Conservation (phyloP, 495 filamentous ascomycete genomes). For the Oleoguttula mirabilis region DNA sequence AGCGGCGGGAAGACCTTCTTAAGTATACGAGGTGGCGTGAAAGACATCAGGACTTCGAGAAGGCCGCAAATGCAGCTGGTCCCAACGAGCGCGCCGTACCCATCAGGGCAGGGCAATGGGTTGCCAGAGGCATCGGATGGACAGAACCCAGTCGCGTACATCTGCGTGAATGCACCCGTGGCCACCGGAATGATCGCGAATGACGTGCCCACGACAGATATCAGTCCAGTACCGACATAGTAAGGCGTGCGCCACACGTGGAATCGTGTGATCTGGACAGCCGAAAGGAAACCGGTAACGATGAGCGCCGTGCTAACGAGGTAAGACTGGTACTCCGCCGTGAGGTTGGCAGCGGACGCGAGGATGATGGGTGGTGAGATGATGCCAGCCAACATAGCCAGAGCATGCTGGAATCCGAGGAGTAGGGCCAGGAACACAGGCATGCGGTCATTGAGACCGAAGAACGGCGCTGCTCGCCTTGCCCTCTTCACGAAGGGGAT, state of each 20-base stretch:
- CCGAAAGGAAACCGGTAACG: constrained; percentile 67
- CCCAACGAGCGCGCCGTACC: constrained; percentile 74
- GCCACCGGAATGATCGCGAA: constrained; percentile 84
- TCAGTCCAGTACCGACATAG: constrained; percentile 75
- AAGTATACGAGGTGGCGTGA: constrained; percentile 56
- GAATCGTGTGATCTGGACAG: constrained; percentile 75
- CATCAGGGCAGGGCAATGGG: constrained; percentile 66
- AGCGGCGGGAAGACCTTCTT: constrained; percentile 77
- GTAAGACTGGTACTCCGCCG: constrained; percentile 51
- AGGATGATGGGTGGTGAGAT: constrained; percentile 78
- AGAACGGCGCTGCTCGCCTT: constrained; percentile 60
- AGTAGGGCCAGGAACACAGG: constrained; percentile 66
- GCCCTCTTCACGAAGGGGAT: constrained; percentile 68
- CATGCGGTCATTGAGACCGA: constrained; percentile 73
- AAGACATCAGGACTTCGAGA: constrained; percentile 62
- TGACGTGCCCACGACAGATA: constrained; percentile 81
- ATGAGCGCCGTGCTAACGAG: constrained; percentile 85
- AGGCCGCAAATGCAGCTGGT: constrained; percentile 60
- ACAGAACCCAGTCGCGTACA: constrained; percentile 76
- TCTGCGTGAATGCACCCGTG: constrained; percentile 62
- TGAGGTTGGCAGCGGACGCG: constrained; percentile 56
- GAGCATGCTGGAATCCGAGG: constrained; percentile 58
- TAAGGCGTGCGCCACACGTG: constrained; percentile 70
- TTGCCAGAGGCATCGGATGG: constrained; percentile 50
- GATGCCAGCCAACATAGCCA: constrained; percentile 57